Conservation (phyloP, 208 protist species). For the Naegleria fowleri region DNA sequence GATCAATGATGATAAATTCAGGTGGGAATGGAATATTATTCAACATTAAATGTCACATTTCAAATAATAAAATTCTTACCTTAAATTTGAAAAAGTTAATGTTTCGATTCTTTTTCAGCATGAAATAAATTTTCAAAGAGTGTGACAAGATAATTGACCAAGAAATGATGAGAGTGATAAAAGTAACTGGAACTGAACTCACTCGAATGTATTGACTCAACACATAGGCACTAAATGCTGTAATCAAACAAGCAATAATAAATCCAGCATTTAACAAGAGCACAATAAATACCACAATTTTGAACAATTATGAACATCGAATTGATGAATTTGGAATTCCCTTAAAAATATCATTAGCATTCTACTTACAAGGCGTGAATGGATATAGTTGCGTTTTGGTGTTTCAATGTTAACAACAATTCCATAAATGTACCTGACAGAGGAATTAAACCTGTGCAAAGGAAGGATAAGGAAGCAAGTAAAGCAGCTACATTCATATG, state of each 20-base stretch:
- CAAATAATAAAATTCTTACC: too few relatives aligned
- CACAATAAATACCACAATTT: background rate
- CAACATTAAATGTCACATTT: too few relatives aligned
- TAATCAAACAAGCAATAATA: background rate
- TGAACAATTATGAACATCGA: too few relatives aligned
- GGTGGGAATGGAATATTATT: too few relatives aligned
- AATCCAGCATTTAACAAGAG: background rate
- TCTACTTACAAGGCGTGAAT: background rate
- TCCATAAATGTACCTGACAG: background rate
- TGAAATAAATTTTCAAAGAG: background rate
- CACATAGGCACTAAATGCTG: background rate
- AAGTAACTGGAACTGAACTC: background rate
- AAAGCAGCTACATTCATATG: background rate
- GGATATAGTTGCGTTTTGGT: background rate
- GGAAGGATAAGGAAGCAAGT: background rate
- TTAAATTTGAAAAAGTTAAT: background rate
- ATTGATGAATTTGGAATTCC: too few relatives aligned
- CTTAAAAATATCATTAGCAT: too few relatives aligned
- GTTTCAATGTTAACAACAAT: background rate
- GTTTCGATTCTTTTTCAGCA: background rate
- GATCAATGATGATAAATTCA: too few relatives aligned
- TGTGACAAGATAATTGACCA: background rate
- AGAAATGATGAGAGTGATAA: background rate
- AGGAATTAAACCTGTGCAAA: background rate
- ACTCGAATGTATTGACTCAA: background rate